These are phyloP conservation scores for Penicillium janthinellum DNA, from an alignment of 2,329 filamentous ascomycete species.

Conservation along the genomic window DNA sequence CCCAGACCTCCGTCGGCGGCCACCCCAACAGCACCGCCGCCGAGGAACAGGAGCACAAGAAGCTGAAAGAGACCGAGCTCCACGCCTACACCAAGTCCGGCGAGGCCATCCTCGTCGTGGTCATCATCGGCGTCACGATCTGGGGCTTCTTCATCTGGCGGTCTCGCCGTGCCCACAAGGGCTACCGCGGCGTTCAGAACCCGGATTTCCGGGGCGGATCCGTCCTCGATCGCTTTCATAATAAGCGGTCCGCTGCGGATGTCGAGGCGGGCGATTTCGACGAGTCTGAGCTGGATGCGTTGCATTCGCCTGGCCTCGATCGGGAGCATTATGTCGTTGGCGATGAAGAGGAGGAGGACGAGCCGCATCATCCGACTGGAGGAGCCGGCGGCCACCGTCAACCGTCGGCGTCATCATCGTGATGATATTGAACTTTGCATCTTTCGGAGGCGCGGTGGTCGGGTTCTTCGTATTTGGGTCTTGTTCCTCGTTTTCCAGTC, in stretches of 20 bases:
- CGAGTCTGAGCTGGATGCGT: slow-evolving; percentile 61
- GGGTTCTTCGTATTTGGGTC: background rate
- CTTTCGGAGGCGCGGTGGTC: slow-evolving; percentile 7
- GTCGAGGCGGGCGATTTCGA: slow-evolving; percentile 65
- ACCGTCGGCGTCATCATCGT: slow-evolving; percentile 6
- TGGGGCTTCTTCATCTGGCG: slow-evolving; percentile 75
- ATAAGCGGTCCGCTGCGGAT: slow-evolving; percentile 49
- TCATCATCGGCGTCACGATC: slow-evolving; percentile 68
- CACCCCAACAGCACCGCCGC: slow-evolving; percentile 69
- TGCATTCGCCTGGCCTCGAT: slow-evolving; percentile 43
- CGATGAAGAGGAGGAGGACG: slow-evolving; percentile 44
- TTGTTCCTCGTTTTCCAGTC: background rate
- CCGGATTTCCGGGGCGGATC: slow-evolving; percentile 43
- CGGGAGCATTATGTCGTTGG: slow-evolving; percentile 52
- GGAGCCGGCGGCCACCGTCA: background rate
- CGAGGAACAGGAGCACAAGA: slow-evolving; percentile 68
- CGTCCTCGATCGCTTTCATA: slow-evolving; percentile 52
- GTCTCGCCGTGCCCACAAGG: slow-evolving; percentile 53
- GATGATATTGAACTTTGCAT: slow-evolving; percentile 11
- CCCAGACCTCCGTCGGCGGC: slow-evolving; percentile 74
- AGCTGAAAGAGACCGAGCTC: slow-evolving; percentile 84
- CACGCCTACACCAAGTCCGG: slow-evolving; percentile 85
- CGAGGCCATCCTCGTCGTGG: slow-evolving; percentile 80
- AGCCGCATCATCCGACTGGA: slow-evolving; percentile 5
- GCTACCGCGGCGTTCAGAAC: slow-evolving; percentile 46